Evolutionary conservation across 495 filamentous ascomycete species (phyloP).

Genomic region (Penicillium dipodomyicola): DNA sequence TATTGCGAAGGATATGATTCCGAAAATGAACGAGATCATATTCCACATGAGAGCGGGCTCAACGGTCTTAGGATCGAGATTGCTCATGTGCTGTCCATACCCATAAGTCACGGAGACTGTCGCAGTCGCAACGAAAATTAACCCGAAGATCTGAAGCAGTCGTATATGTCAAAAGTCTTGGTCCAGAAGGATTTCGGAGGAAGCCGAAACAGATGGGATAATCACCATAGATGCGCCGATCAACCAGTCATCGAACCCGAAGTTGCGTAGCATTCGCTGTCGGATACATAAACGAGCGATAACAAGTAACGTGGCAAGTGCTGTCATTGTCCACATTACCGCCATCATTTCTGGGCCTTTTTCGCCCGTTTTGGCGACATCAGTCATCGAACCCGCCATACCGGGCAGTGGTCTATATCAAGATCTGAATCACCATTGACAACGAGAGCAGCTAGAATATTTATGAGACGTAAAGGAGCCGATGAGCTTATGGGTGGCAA

Average conservation of each 20-base stretch:
- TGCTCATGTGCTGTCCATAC: constrained; percentile 29
- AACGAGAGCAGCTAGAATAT: too few species aligned
- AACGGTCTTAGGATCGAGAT: constrained; percentile 10
- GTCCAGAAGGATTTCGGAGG: not conserved
- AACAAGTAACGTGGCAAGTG: constrained; percentile 28
- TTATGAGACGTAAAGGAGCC: too few species aligned
- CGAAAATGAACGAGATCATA: constrained; percentile 25
- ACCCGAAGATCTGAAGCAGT: constrained; percentile 19
- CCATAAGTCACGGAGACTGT: constrained; percentile 27
- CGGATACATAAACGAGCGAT: constrained; percentile 46
- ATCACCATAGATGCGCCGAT: constrained; percentile 13
- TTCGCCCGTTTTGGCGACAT: not conserved
- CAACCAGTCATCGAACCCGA: constrained; percentile 20
- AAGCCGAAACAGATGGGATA: not conserved
- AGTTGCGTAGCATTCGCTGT: constrained; percentile 33
- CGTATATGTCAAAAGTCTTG: not conserved
- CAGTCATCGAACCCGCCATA: not conserved
- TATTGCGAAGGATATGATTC: constrained; percentile 29
- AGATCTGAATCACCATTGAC: too few species aligned
- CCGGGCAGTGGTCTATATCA: not conserved
- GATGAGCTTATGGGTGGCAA: too few species aligned
- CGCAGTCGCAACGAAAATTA: constrained; percentile 19
- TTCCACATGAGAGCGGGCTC: constrained; percentile 26
- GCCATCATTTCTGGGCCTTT: constrained; percentile 32
- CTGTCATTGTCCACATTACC: constrained; percentile 36